Evolutionary conservation across 2,329 filamentous ascomycete genomes (phyloP).

Genomic region (Fusarium sterilihyphosum): DNA sequence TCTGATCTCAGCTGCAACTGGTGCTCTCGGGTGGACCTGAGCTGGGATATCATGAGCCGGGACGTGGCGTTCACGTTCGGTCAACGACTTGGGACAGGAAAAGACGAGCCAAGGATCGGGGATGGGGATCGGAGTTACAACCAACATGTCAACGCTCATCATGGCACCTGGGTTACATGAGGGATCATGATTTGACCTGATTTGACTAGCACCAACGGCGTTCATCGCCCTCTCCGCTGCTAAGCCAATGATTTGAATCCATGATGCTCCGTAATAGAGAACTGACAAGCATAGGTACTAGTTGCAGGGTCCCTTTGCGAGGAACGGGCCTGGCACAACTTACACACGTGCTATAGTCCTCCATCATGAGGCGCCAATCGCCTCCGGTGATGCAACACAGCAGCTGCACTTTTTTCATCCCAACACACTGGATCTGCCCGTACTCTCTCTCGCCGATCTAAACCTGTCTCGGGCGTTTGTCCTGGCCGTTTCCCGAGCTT

Average conservation of each 20-base stretch:
- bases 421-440: conserved; percentile 33
- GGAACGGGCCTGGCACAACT: conserved; percentile 19
- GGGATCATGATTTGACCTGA: conserved; percentile 31
- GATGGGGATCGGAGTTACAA: conserved; percentile 13
- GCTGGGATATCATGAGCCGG: conserved; percentile 26
- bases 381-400: conserved; percentile 14
- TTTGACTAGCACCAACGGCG: conserved; percentile 20
- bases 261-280: not conserved
- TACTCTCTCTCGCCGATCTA: conserved; percentile 30
- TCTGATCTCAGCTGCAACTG: conserved; percentile 31
- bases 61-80: conserved; percentile 26
- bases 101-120: conserved; percentile 34
- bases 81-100: conserved; percentile 37
- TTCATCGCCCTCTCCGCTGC: not conserved
- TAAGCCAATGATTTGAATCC: not conserved
- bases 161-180: conserved; percentile 28
- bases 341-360: conserved; percentile 38
- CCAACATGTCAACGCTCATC: conserved; percentile 8
- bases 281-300: conserved; percentile 21
- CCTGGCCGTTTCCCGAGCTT: conserved; percentile 18
- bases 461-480: conserved; percentile 21
- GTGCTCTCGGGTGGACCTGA: not conserved
- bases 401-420: conserved; percentile 27
- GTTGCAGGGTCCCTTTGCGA: conserved; percentile 23
- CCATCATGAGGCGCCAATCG: conserved; percentile 36